Base-by-base conservation (phyloP, 1,284 basidiomycete genomes). In the Ustilago nuda region DNA sequence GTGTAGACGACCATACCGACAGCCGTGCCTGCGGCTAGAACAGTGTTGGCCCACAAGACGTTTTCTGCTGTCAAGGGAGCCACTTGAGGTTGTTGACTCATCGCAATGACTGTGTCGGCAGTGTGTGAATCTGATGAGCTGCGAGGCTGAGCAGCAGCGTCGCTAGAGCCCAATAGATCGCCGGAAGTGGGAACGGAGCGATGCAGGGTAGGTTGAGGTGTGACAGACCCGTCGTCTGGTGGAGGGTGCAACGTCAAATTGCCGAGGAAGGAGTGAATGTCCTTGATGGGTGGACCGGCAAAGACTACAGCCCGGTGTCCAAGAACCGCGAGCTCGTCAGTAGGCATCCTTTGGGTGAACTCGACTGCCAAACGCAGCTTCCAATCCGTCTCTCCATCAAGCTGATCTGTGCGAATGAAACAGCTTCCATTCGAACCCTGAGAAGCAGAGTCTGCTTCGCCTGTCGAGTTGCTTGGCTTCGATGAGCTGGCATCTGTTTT, bases 341-440 rank as follows among this genome's bases (percentile, higher is more conserved):
- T 90, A 0, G 88, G 88, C 69, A 96, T 86, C 79, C 91, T 91
- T 87, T 98, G 95, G 35, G 92, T 94, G 32, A 91, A 89, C 1
- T 92, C 90, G 4, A 97, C 92, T 0, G 96, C 95, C 1, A 98
- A 92, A 11, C 94, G 91, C 56, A 98, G 88, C 86, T 99, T 99
- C 97, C 97, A 99, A 82, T 99, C 97, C 1, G 97, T 99, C 87
- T 99, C 97, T 51, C 97, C 97, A 80, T 99, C 97, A 11, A 99
- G 89, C 84, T 99, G 97, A 86, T 99, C 97, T 0, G 97, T 99
- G 6, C 96, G 89, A 60, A 99, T 93, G 86, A 99, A 99, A 85
- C 96, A 98, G 1, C 95, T 95, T 2, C 97, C 97, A 37, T 92
- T 91, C 4, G 89, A 86, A 75, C 95, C 95, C n/a, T 63, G 63